Conservation (phyloP, 257 asterid genomes). For the Oldenlandia corymbosa region DNA sequence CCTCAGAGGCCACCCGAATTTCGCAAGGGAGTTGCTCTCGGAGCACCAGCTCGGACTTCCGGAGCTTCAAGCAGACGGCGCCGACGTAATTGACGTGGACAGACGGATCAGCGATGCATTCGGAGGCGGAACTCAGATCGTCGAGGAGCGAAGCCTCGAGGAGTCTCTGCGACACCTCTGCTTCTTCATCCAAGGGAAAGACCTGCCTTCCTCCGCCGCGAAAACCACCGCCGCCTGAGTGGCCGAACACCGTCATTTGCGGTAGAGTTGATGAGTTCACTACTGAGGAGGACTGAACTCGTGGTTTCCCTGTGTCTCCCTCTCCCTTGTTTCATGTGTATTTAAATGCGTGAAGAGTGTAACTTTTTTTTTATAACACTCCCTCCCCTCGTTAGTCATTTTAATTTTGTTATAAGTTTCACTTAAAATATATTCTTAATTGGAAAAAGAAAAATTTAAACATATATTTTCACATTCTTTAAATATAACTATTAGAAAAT, state of each 20-base stretch:
- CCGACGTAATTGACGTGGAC: constrained; percentile 70
- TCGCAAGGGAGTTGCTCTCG: constrained; percentile 45
- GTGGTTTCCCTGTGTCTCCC: too few relatives aligned
- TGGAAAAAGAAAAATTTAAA: too few relatives aligned
- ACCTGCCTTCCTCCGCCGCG: constrained; percentile 61
- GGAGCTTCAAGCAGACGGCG: constrained; percentile 56
- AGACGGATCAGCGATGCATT: constrained; percentile 58
- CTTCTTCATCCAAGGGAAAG: constrained; percentile 69
- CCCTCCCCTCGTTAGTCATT: too few relatives aligned
- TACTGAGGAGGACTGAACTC: too few relatives aligned
- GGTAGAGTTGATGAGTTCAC: background rate
- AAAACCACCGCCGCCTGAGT: constrained; percentile 41
- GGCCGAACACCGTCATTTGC: constrained; percentile 44
- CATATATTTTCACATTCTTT: too few relatives aligned
- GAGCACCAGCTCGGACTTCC: constrained; percentile 46
- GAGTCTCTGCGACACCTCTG: constrained; percentile 65
- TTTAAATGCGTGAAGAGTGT: too few relatives aligned
- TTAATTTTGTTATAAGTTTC: too few relatives aligned
- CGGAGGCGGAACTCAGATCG: constrained; percentile 48
- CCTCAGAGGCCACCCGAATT: constrained; percentile 48
- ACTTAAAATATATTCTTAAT: too few relatives aligned
- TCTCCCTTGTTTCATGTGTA: too few relatives aligned
- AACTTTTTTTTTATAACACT: too few relatives aligned
- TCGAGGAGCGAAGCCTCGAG: constrained; percentile 47
- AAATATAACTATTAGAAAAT: too few relatives aligned